Percentiles rank a stretch among this genome's conserved stretches.
These are phyloP conservation scores for Skeletonema grethae DNA, from an alignment of 108 stramenopile genomes.

Conservation along the genomic window DNA sequence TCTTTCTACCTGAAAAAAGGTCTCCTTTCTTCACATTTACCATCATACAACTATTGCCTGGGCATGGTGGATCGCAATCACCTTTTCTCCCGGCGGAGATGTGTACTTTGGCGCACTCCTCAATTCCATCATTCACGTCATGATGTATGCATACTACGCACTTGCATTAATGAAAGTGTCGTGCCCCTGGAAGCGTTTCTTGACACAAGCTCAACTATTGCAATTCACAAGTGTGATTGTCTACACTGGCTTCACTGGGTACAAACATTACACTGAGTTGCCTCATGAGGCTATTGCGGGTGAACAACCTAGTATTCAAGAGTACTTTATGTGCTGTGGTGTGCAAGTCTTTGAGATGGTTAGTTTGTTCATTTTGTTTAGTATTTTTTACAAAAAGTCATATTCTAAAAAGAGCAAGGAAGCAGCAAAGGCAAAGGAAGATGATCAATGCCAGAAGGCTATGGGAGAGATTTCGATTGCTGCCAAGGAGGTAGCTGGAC, in stretches of 20 bases:
- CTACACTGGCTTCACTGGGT: conserved; percentile 60
- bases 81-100: conserved; percentile 89
- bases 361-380: conserved; percentile 83
- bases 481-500: conserved; percentile 39
- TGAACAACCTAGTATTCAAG: conserved; percentile 32
- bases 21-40: conserved; percentile 98
- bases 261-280: conserved; percentile 38
- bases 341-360: conserved; percentile 88
- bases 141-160: conserved; percentile 99
- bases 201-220: conserved; percentile 93
- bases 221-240: conserved; percentile 95
- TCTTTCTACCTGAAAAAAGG: conserved; percentile 52
- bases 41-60: conserved; percentile 96
- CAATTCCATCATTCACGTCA: conserved; percentile 97
- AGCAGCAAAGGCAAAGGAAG: conserved; percentile 12
- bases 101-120: conserved; percentile 95
- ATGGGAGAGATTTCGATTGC: conserved; percentile 44
- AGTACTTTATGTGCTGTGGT: conserved; percentile 54
- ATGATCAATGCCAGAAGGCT: conserved; percentile 53
- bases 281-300: conserved; percentile 43
- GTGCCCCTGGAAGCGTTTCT: conserved; percentile 92
- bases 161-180: conserved; percentile 68
- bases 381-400: conserved; percentile 73
- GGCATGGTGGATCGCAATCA: conserved; percentile 93
- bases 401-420: conserved; percentile 64